Evolutionary conservation across 2,329 filamentous ascomycete species (phyloP), one percentile per base, ranked within the genome.

Genomic region (Bertia moriformis): DNA sequence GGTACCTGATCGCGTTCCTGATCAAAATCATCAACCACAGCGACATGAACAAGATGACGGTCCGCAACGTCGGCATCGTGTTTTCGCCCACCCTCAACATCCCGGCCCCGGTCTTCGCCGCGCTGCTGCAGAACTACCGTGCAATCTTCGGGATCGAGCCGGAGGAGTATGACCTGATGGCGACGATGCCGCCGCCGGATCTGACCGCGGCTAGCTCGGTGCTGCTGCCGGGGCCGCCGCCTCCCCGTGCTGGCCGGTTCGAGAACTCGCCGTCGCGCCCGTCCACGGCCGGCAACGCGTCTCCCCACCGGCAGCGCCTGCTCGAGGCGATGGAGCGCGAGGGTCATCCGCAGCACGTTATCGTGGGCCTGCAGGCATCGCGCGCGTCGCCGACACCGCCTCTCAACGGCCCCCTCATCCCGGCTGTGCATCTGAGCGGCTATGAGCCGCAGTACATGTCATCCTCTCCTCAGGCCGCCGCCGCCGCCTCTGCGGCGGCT

Each of bases 11-110:
- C 37, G 76, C 83, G 3, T 95, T 94, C 61, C 62, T 98, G 49
- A 85, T 94, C 53, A 81, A 83, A 51, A 89, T 98, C 50, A 86
- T 95, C 53, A 87, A 91, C 57, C 86, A 95, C 49, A 69, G 86
- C 4, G 79, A 85, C 49, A 67, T 82, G 44, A 98, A 98, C 65
- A 96, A 95, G 67, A 98, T 98, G 91, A 95, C 84, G 10, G 84
- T 95, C 39, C 79, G 89, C 47, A 98, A 98, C 52, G 85, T 98
- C 40, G 89, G 91, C 46, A 96, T 98, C 49, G 89, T 98, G 41
- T 98, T 98, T 58, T 93, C 91, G 14, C 91, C 91, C 1, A 96
- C 91, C 0, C 70, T 98, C 40, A 96, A 96, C 56, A 94, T 98
- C 33, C 89, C 91, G 0, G 87, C 87, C 0, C 88, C 89, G 0